Conservation (phyloP, 2,329 filamentous ascomycete species). For the Sporothrix globosa region DNA sequence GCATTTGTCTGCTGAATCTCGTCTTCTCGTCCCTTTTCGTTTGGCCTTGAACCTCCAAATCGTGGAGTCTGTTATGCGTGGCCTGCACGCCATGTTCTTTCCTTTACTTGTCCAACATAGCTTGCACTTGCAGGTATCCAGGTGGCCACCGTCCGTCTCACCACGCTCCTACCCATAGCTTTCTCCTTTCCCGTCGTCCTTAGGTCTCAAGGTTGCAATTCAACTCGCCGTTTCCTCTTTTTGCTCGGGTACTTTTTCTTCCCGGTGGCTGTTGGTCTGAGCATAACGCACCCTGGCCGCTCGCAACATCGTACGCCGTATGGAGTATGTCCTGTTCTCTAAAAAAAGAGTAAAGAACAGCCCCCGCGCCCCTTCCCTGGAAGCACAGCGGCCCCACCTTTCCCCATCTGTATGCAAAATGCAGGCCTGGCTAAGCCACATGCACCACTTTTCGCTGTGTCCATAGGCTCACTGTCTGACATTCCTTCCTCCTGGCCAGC, state of each 20-base stretch:
- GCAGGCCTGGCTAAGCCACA: constrained; percentile 32
- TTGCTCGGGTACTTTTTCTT: background rate
- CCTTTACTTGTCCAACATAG: background rate
- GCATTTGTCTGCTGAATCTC: background rate
- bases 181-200: background rate
- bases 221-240: background rate
- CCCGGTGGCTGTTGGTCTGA: constrained; percentile 10
- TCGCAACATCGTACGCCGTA: background rate
- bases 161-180: background rate
- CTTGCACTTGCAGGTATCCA: background rate
- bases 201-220: background rate
- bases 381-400: constrained; percentile 20
- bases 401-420: constrained; percentile 14
- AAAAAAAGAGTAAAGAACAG: constrained; percentile 24
- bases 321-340: constrained; percentile 11
- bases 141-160: background rate
- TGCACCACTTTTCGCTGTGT: constrained; percentile 32
- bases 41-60: background rate
- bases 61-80: constrained; percentile 7
- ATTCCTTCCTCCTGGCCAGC: constrained; percentile 17
- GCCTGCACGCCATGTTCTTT: background rate
- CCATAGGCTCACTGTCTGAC: constrained; percentile 27
- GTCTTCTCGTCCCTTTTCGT: background rate
- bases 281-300: constrained; percentile 1
- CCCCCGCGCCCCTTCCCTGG: constrained; percentile 22